Evolutionary conservation across 352 stramenopile genomes (phyloP).

Genomic region (Saprolegnia diclina): DNA sequence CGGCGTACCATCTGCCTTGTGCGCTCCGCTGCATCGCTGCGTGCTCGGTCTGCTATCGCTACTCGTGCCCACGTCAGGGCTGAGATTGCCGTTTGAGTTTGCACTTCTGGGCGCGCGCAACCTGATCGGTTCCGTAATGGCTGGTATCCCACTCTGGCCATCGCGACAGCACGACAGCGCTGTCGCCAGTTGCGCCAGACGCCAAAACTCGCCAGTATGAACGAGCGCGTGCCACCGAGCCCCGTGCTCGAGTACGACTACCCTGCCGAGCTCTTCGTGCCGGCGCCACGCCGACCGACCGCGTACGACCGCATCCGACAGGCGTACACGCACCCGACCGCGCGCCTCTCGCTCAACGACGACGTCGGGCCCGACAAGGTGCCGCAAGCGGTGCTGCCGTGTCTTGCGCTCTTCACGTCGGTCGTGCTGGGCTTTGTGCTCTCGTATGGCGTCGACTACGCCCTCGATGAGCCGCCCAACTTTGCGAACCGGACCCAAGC

Average conservation of each 20-base stretch:
- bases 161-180: neutral
- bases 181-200: neutral
- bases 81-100: too few relatives aligned
- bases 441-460: conserved; percentile 1
- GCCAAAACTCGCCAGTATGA: neutral
- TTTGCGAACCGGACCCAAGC: neutral
- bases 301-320: neutral
- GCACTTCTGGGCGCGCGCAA: too few relatives aligned
- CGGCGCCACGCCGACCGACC: neutral
- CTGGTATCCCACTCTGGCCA: too few relatives aligned
- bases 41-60: too few relatives aligned
- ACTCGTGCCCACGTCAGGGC: too few relatives aligned
- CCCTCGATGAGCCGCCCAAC: neutral
- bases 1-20: too few relatives aligned
- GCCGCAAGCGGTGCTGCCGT: neutral
- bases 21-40: too few relatives aligned
- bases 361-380: neutral
- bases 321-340: neutral
- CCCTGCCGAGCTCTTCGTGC: neutral
- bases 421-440: neutral
- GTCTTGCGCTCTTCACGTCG: neutral
- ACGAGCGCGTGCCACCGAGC: neutral
- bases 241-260: conserved; percentile 12
- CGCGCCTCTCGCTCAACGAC: conserved; percentile 5
- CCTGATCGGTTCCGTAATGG: too few relatives aligned